Evolutionary conservation across 768 basidiomycete genomes (phyloP), one percentile per base, ranked within the genome.

Genomic region (Panus rudis): DNA sequence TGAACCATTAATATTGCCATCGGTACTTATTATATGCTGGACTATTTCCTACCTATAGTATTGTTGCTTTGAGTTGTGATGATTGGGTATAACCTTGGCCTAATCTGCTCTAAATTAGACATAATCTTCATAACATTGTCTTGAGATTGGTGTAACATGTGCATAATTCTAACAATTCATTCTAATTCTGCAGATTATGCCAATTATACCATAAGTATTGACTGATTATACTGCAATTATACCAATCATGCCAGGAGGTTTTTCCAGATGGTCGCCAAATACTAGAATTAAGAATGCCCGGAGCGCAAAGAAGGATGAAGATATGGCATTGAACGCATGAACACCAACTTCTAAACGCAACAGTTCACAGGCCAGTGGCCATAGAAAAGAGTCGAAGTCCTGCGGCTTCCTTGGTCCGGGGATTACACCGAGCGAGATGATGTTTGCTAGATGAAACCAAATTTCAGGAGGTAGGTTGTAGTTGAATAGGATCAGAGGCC

Each of bases 401-500:
- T 49, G 43, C 1, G 55, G 53, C 35, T 47, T 42, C 23, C 52
- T 49, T 4, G 58, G 60, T 1, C 62, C 59, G 10, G 54, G 56
- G 26, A 63, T 61, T 31, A 55, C 44, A 7, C 54, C 48, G 17
- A 60, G 39, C 23, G 41, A 39, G 27, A 63, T 45, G 17, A 58
- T 37, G 22, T 61, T 44, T 10, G 47, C 27, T 6, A 46, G 22
- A n/a, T 57, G 55, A 27, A 43, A 52, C 11, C 51, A 50, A 13
- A 55, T 38, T 21, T 51, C 58, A 0, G 71, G 72, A 2, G 63
- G 63, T 1, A 74, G 52, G 41, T 75, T 73, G 52, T 63, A 66
- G 42, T 68, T 68, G 41, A 66, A 56, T 0, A 67, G 14, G 12
- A 74, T 45, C 4, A 75, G 45, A 1, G 69, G 72, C 54, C 66